Evolutionary conservation across 2,329 filamentous ascomycete species (phyloP), one percentile per base, ranked within the genome.

Genomic region (Pyrenochaeta sp.): DNA sequence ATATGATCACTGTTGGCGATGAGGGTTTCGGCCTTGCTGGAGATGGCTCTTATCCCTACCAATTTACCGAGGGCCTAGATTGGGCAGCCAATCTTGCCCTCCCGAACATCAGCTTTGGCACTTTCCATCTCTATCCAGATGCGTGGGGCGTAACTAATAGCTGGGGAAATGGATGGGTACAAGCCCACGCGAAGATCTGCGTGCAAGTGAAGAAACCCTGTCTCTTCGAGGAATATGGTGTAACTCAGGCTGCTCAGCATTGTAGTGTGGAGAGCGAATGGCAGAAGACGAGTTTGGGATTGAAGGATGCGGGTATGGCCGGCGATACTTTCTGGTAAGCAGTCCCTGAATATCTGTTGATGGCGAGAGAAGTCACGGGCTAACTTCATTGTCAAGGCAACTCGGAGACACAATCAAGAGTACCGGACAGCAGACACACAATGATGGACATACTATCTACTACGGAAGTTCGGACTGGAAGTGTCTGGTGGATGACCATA

Each of bases 1-100:
- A 86, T 63, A 79, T 87, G 75, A 83, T 87, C 27, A 79, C 80
- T 0, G 75, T 84, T 14, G 84, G 85, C 11, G 84, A 87, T 51
- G 85, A 87, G 65, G 84, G 85, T 6, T 83, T 78, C 14, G 69
- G 72, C 2, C 77, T 67, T 4, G 22, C 53, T 2, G 61, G 78
- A 2, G 81, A 82, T 37, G 75, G 53, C n/a, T 56, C 52, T 6
- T 83, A 83, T 55, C 80, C 80, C 3, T 83, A 81, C 62, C 63
- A 68, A 6, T 76, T 71, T 39, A 58, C 59, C 37, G 80, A 84
- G 50, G 81, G 81, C 7, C 61, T 74, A 13, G 76, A 82, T 54
- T 84, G 79, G 58, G 74, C 71, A 14, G 71, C 70, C 46, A 80
- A 81, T 54, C 67, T 84, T 11, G 74, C 69, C 23, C 79, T 84